A percentile compares a stretch with the other conserved stretches of the same genome.
phyloP scores from a whole-genome alignment of 148 eudicot genomes.

The Oxyria digyna region DNA sequence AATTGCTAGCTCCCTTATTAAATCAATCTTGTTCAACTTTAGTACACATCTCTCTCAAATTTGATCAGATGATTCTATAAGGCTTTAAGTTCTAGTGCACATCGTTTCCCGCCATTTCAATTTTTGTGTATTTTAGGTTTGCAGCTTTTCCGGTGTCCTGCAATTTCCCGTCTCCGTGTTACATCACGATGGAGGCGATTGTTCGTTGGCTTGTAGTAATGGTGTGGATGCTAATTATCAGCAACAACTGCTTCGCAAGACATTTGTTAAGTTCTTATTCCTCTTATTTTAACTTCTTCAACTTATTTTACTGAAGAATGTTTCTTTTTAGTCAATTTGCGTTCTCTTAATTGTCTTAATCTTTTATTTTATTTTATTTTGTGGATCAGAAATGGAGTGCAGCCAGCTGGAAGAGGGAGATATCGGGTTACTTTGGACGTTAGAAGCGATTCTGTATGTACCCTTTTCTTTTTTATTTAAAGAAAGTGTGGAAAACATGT shows the following conservation, averaged over 20 bases:
- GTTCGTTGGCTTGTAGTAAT: background rate
- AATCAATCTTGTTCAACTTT: background rate
- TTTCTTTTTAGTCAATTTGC: background rate
- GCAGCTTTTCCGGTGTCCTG: too few relatives aligned
- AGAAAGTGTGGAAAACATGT: background rate
- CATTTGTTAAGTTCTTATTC: background rate
- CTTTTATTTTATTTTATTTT: background rate
- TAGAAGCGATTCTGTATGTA: background rate
- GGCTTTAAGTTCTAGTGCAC: background rate
- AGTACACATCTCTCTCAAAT: background rate
- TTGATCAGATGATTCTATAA: background rate
- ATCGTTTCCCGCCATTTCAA: too few relatives aligned
- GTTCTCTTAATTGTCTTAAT: background rate
- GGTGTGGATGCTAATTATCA: background rate
- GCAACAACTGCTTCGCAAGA: conserved; percentile 2
- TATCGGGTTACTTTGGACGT: background rate
- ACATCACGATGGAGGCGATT: background rate
- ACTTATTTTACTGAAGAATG: background rate
- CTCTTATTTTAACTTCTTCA: background rate
- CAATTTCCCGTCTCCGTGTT: too few relatives aligned
- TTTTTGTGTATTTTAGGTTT: too few relatives aligned
- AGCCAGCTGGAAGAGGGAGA: background rate
- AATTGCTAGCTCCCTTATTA: background rate
- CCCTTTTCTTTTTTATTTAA: background rate
- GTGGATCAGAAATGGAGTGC: background rate